phyloP scores from a whole-genome alignment of 2,329 filamentous ascomycete genomes.

The Aspergillus hortae region DNA sequence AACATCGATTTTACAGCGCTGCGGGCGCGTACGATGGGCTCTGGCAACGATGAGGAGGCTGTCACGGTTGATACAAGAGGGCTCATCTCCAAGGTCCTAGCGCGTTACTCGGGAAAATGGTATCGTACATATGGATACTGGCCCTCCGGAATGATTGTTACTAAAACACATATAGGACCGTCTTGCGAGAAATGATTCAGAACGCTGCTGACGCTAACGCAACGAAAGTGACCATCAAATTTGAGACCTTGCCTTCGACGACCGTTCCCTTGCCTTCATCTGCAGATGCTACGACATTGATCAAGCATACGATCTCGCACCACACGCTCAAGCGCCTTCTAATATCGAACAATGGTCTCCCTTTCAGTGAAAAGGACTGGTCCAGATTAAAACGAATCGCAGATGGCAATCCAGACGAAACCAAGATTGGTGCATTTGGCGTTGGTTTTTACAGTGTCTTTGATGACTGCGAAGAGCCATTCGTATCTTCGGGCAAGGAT shows the following conservation, averaged over 20 bases:
- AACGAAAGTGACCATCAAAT: conserved; percentile 81
- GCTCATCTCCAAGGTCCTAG: conserved; percentile 95
- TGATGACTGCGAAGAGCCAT: conserved; percentile 95
- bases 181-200: conserved; percentile 87
- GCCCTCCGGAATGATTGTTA: conserved; percentile 22
- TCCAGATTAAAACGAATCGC: conserved; percentile 89
- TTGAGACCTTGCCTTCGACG: conserved; percentile 83
- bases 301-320: conserved; percentile 80
- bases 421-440: conserved; percentile 97
- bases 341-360: conserved; percentile 86
- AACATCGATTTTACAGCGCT: conserved; percentile 65
- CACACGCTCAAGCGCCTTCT: conserved; percentile 85
- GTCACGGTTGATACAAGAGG: conserved; percentile 97
- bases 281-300: conserved; percentile 63
- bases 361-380: conserved; percentile 91
- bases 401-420: conserved; percentile 98
- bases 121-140: conserved; percentile 35
- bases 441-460: conserved; percentile 99
- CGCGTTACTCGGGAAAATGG: conserved; percentile 95
- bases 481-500: conserved; percentile 86
- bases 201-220: conserved; percentile 98
- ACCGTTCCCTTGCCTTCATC: conserved; percentile 66
- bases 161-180: conserved; percentile 43
- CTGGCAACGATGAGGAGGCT: conserved; percentile 88
- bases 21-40: conserved; percentile 79